Evolutionary conservation across 306 rosid genomes (phyloP), one percentile per base, ranked within the genome.

Genomic region (Prosopis cineraria): DNA sequence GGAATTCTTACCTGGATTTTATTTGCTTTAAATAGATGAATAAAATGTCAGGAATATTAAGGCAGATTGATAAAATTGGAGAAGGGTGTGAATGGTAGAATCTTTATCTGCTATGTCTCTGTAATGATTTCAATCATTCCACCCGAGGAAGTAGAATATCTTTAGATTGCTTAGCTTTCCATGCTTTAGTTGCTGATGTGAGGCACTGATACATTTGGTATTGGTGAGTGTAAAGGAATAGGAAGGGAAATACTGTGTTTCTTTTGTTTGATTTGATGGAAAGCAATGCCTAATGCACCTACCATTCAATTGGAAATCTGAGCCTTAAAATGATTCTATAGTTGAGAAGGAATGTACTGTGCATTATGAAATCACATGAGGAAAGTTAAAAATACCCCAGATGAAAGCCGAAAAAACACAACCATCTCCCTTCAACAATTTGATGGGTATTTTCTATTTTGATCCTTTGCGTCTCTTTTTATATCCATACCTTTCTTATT

Each of bases 1-100:
- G 41, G 65, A 66, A 50, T 25, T 63, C 39, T 68, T 69, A 59
- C 29, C 3, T 78, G 30, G 39, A 58, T 70, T 33, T 70, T 70
- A 58, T 69, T 31, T 31, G 30, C 16, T 55, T 56, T 68, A 29
- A 37, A 39, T 27, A 37, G 39, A 13, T 37, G 40, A 37, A 5
- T 37, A 9, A 5, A 9, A 37, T 37, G 7, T 37, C 7, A 5
- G 40, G 5, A 9, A 37, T 37, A 37, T 37, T 37, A 10, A 11
- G 45, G 73, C 10, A 13, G 53, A 19, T 47, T 13, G 72, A 37
- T 22, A 56, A 55, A 48, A 24, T 1, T 52, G 3, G 64, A 13
- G 45, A 1, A 58, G 34, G 22, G 7, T 63, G 25, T 65, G 70
- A n/a, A 65, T 36, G 22, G 70, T 65, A 36, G 70, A 17, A 20